phyloP scores from a whole-genome alignment of 306 rosid species.

The Prunus persica region DNA sequence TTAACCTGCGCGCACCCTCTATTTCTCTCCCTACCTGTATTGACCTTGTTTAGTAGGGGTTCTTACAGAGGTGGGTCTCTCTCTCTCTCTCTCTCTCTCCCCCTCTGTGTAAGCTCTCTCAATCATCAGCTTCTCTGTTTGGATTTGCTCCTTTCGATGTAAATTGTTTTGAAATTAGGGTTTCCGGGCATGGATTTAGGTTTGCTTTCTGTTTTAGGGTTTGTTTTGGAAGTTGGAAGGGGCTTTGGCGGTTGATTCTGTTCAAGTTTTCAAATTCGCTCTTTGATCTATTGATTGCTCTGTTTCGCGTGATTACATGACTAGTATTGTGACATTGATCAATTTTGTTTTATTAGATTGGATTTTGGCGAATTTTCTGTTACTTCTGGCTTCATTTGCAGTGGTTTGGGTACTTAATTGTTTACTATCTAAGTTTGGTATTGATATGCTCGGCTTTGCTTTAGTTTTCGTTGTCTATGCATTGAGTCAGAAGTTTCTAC shows the following conservation, averaged over 20 bases:
- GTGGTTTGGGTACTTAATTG: slow-evolving; percentile 30
- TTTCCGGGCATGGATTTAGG: slow-evolving; percentile 51
- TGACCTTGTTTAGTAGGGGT: slow-evolving; percentile 29
- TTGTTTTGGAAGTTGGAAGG: slow-evolving; percentile 34
- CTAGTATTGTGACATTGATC: slow-evolving; percentile 23
- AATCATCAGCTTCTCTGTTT: slow-evolving; percentile 27
- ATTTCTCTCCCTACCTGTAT: slow-evolving; percentile 15
- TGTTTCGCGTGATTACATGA: slow-evolving; percentile 27
- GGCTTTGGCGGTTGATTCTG: slow-evolving; percentile 57
- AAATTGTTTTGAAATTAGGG: slow-evolving; percentile 35
- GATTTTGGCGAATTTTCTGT: slow-evolving; percentile 27
- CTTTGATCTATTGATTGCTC: slow-evolving; percentile 58
- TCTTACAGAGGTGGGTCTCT: slow-evolving; percentile 28
- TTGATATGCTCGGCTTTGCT: slow-evolving; percentile 13
- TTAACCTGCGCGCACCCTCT: slow-evolving; percentile 34
- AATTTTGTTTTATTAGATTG: slow-evolving; percentile 17
- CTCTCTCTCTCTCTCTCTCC: slow-evolving; percentile 20
- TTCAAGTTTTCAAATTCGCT: slow-evolving; percentile 34
- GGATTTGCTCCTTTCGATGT: slow-evolving; percentile 45
- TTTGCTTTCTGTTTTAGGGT: slow-evolving; percentile 33
- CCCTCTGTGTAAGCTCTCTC: background rate
- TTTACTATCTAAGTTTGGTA: slow-evolving; percentile 18
- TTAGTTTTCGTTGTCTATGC: slow-evolving; percentile 2
- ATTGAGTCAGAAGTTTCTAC: slow-evolving; percentile 28
- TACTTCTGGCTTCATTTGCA: slow-evolving; percentile 28